These are phyloP conservation scores for Rhizopus arrhizus DNA, from an alignment of 371 early-diverging fungal genomes.

Conservation along the genomic window DNA sequence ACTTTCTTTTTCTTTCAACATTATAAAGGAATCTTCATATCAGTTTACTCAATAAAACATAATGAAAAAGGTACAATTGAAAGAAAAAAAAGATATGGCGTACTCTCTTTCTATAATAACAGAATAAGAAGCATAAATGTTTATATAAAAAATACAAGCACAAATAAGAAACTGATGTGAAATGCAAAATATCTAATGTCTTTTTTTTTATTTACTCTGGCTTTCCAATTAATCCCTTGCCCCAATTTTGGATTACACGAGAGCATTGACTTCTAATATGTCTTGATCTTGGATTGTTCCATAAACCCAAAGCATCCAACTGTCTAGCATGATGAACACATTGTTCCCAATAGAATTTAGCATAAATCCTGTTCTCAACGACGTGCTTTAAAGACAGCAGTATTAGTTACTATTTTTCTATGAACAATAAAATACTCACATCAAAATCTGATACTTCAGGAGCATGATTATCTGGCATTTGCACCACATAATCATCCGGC, in stretches of 20 bases:
- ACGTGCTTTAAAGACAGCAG: conserved; percentile 32
- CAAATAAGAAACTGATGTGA: background rate
- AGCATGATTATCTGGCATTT: conserved; percentile 33
- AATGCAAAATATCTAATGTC: background rate
- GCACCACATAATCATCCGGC: conserved; percentile 47
- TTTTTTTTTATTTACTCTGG: conserved; percentile 19
- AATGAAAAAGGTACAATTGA: too few species aligned
- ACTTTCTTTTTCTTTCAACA: too few species aligned
- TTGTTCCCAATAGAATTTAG: conserved; percentile 42
- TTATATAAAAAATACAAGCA: too few species aligned
- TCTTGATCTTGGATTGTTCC: conserved; percentile 30
- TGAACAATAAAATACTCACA: conserved; percentile 29
- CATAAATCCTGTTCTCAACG: conserved; percentile 46
- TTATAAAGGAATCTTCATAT: too few species aligned
- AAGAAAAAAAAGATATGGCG: too few species aligned
- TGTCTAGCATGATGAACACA: conserved; percentile 43
- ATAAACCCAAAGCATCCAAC: conserved; percentile 35
- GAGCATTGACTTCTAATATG: conserved; percentile 38
- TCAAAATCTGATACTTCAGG: conserved; percentile 47
- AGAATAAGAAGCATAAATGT: too few species aligned
- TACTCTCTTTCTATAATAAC: too few species aligned
- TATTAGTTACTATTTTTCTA: background rate
- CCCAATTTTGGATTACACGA: conserved; percentile 40
- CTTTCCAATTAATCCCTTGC: conserved; percentile 37
- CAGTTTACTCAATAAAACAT: too few species aligned